Evolutionary conservation across 495 filamentous ascomycete species (phyloP).

Genomic region (Talaromyces ruber): DNA sequence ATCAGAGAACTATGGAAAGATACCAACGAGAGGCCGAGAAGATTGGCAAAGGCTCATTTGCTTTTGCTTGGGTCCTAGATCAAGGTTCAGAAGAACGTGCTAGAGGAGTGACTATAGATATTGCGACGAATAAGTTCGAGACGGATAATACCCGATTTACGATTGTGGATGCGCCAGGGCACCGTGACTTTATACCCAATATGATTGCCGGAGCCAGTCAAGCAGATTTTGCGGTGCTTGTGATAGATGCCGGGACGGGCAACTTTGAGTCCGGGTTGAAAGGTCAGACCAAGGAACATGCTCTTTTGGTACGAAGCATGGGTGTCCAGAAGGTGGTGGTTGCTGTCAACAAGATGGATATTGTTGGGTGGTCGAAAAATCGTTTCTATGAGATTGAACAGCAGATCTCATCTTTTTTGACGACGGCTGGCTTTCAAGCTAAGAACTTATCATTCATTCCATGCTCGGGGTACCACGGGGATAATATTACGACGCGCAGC

Average conservation of each 20-base stretch:
- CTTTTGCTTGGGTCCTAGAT: slow-evolving; percentile 92
- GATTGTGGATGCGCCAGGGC: slow-evolving; percentile 90
- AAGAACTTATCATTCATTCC: slow-evolving; percentile 82
- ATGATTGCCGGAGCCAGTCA: slow-evolving; percentile 97
- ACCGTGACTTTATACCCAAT: slow-evolving; percentile 93
- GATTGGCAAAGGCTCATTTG: slow-evolving; percentile 92
- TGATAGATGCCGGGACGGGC: slow-evolving; percentile 80
- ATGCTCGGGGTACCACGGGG: slow-evolving; percentile 79
- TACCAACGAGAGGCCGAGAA: slow-evolving; percentile 82
- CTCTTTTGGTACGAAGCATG: slow-evolving; percentile 82
- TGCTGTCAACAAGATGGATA: slow-evolving; percentile 92
- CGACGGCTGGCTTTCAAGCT: slow-evolving; percentile 65
- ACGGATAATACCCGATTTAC: slow-evolving; percentile 81
- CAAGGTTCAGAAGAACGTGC: slow-evolving; percentile 78
- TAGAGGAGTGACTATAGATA: slow-evolving; percentile 94
- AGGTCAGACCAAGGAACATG: slow-evolving; percentile 92
- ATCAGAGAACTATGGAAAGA: slow-evolving; percentile 78
- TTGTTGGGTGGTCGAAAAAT: slow-evolving; percentile 66
- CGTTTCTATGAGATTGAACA: slow-evolving; percentile 80
- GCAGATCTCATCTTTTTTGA: slow-evolving; percentile 76
- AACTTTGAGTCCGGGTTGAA: slow-evolving; percentile 89
- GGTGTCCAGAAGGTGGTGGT: slow-evolving; percentile 82
- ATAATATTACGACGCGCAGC: slow-evolving; percentile 65
- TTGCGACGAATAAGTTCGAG: slow-evolving; percentile 88
- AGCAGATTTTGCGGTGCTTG: slow-evolving; percentile 91